Base-by-base conservation (phyloP, 805 yeast genomes). In the Priceomyces haplophilus region DNA sequence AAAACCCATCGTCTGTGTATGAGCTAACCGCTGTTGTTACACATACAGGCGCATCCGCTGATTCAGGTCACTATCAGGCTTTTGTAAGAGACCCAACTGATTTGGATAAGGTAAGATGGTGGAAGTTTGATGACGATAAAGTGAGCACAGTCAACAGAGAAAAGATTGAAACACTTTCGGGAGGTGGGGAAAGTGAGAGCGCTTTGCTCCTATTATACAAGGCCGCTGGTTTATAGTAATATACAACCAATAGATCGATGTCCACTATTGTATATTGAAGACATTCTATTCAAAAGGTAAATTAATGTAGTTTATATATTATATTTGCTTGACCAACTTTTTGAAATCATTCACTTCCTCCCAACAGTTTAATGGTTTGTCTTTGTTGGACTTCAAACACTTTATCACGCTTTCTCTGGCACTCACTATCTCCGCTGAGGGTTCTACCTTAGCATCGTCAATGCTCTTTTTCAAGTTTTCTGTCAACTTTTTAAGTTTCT, bases 181-280 rank as follows among this genome's bases (percentile, higher is more conserved):
- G 99, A 34, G 99, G 99, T 44, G 97, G 98, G 44, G 99, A 95
- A 69, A 81, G 96, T 53, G 99, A 93, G 64, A 82, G 93, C 56
- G 99, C 99, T 2, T 77, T 93, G 62, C 83, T 93, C 43, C 74
- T 91, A 52, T 67, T 93, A 42, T 93, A 93, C 71, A 84, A 83
- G 59, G 95, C 88, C 5, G 78, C 84, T 50, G 95, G 91, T 15
- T 67, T 84, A 51, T 58, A 41, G 52, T 16, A n/a, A 11, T 15
- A 27, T 27, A 27, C 15, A 27, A 11, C n/a, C 31, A 5, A 27
- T 27, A 27, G 31, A 27, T 27, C n/a, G n/a, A 27, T 27, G 31
- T 27, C 31, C 31, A 27, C 15, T 27, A 6, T 27, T 27, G 31
- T 27, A 27, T 27, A 27, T 27, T 27, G 31, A 27, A 27, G 15